A percentile compares a stretch with the other conserved stretches of the same genome.
Conservation (phyloP, 208 protist species). For the Leishmania amazonensis region DNA sequence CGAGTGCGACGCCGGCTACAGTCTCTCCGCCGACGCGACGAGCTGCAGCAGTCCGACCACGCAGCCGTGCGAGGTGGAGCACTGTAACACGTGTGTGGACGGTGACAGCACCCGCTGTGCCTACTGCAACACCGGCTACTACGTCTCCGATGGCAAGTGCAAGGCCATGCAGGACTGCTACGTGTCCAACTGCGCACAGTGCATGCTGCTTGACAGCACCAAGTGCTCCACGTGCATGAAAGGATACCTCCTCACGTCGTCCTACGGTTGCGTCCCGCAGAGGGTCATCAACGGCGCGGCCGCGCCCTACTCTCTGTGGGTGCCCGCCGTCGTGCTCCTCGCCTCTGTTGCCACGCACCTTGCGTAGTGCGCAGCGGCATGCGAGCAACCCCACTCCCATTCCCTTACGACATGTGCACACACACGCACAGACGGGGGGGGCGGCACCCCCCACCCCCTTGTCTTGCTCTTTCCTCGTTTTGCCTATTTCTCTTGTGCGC, state of each 20-base stretch:
- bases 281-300: not conserved
- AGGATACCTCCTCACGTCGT: constrained; percentile 1
- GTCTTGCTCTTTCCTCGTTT: not conserved
- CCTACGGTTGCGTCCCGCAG: constrained; percentile 7
- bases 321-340: constrained; percentile 8
- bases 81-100: constrained; percentile 12
- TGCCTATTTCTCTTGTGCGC: not conserved
- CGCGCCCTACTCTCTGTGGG: not conserved
- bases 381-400: not conserved
- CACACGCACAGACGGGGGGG: not conserved
- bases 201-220: constrained; percentile 9
- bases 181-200: constrained; percentile 17
- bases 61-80: constrained; percentile 12
- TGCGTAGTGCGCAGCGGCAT: not conserved
- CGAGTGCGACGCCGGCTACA: constrained; percentile 15
- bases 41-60: not conserved
- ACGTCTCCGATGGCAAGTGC: constrained; percentile 6
- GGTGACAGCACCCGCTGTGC: not conserved
- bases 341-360: not conserved
- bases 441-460: not conserved
- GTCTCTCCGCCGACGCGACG: constrained; percentile 1
- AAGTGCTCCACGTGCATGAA: constrained; percentile 16
- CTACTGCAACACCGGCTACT: constrained; percentile 11
- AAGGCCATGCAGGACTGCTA: not conserved
- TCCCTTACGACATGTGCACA: not conserved